Percentiles rank a stretch among this genome's conserved stretches.
Conservation (phyloP, 176 grass and related monocot species). For the Rhynchospora breviuscula region DNA sequence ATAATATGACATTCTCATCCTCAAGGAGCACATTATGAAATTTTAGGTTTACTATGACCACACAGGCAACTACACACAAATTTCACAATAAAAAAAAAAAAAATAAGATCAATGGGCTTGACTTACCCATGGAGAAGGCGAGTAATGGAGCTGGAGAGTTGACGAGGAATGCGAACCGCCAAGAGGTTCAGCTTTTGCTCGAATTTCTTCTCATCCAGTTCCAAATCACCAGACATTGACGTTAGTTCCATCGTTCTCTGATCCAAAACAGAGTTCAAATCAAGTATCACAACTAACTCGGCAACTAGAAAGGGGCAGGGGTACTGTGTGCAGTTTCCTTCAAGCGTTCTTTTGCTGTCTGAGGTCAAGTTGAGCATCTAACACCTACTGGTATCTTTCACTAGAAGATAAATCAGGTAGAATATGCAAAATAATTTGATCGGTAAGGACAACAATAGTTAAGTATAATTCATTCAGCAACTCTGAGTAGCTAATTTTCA, state of each 20-base stretch:
- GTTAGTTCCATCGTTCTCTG: not conserved
- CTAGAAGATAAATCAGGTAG: too few relatives aligned
- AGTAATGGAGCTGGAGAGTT: conserved; percentile 45
- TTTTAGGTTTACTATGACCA: not conserved
- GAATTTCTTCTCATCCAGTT: conserved; percentile 66
- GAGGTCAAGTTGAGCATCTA: too few relatives aligned
- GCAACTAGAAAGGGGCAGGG: not conserved
- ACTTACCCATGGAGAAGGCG: conserved; percentile 69
- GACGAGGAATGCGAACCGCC: conserved; percentile 76
- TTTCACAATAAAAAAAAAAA: not conserved
- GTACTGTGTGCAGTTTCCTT: too few relatives aligned
- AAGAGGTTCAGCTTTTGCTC: conserved; percentile 58
- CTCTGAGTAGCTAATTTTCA: too few relatives aligned
- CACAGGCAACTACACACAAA: not conserved
- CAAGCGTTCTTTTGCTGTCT: too few relatives aligned
- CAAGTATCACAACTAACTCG: not conserved
- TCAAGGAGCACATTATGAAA: not conserved
- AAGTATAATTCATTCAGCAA: too few relatives aligned
- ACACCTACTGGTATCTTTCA: too few relatives aligned
- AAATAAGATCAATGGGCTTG: not conserved
- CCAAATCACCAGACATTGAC: conserved; percentile 27
- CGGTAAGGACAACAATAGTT: too few relatives aligned
- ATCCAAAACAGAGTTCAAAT: not conserved
- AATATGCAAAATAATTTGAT: too few relatives aligned
- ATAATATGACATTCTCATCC: not conserved